phyloP scores from a whole-genome alignment of 768 basidiomycete genomes.

The Baorangia bicolor region DNA sequence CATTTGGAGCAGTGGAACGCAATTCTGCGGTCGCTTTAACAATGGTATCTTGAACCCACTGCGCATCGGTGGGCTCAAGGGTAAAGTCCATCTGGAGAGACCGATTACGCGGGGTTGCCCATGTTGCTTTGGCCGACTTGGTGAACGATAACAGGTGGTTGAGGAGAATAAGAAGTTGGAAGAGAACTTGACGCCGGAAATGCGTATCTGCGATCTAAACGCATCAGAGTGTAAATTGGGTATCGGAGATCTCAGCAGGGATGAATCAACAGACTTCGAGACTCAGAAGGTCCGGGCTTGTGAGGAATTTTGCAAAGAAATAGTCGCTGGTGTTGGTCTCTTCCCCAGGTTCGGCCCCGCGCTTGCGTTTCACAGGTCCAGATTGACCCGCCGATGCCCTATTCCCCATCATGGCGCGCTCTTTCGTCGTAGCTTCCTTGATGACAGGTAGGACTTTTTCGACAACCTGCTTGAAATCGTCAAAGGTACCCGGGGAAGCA shows the following conservation, averaged over 20 bases:
- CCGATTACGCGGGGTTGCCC: slow-evolving; percentile 65
- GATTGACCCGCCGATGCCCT: slow-evolving; percentile 42
- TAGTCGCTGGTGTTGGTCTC: slow-evolving; percentile 59
- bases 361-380: slow-evolving; percentile 58
- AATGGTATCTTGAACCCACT: slow-evolving; percentile 76
- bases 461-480: slow-evolving; percentile 67
- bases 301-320: slow-evolving; percentile 93
- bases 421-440: slow-evolving; percentile 83
- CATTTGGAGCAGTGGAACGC: slow-evolving; percentile 74
- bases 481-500: slow-evolving; percentile 51
- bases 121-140: slow-evolving; percentile 57
- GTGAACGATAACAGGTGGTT: slow-evolving; percentile 76
- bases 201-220: slow-evolving; percentile 81
- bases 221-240: slow-evolving; percentile 11
- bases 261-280: slow-evolving; percentile 62
- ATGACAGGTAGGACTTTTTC: slow-evolving; percentile 75
- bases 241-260: neutral
- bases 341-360: slow-evolving; percentile 59
- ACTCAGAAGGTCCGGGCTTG: slow-evolving; percentile 81
- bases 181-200: slow-evolving; percentile 90
- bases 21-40: slow-evolving; percentile 55
- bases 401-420: slow-evolving; percentile 85
- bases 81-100: slow-evolving; percentile 85
- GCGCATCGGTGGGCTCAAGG: slow-evolving; percentile 60
- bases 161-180: slow-evolving; percentile 79